Evolutionary conservation across 148 eudicot genomes (phyloP).

Genomic region (Rhododendron williamsianum): DNA sequence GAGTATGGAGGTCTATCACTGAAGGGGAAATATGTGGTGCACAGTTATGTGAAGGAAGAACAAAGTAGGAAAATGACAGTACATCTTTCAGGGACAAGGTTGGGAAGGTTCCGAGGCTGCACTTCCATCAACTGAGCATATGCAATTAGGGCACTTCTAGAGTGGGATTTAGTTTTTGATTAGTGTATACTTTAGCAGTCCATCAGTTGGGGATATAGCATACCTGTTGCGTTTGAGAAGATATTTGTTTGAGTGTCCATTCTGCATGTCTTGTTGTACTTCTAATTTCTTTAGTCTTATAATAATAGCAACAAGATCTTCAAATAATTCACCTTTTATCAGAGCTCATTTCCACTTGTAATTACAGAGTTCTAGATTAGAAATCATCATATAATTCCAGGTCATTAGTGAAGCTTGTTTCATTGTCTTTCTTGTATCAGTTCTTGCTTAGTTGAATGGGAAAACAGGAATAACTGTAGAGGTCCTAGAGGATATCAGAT

Average conservation of each 20-base stretch:
- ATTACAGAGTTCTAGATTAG: not conserved
- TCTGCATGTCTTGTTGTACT: not conserved
- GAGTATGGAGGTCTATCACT: not conserved
- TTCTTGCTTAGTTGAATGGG: not conserved
- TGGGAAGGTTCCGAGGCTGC: not conserved
- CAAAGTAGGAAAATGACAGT: not conserved
- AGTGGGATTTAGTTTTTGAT: not conserved
- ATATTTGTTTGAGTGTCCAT: not conserved
- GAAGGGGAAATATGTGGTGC: not conserved
- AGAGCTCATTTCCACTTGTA: not conserved
- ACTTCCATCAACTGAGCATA: not conserved
- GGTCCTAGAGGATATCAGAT: not conserved
- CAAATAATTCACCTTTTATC: too few species aligned
- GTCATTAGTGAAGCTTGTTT: constrained; percentile 1
- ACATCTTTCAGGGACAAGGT: not conserved
- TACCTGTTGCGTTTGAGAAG: not conserved
- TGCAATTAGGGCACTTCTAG: not conserved
- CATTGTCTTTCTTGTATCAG: not conserved
- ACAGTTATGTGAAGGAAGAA: not conserved
- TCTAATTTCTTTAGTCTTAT: not conserved
- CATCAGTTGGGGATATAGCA: not conserved
- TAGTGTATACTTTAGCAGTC: not conserved
- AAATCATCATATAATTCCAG: not conserved
- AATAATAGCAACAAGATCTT: not conserved
- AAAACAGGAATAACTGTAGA: not conserved